Evolutionary conservation across 2,329 filamentous ascomycete species (phyloP), one percentile per base, ranked within the genome.

Genomic region (Fusarium torulosum): DNA sequence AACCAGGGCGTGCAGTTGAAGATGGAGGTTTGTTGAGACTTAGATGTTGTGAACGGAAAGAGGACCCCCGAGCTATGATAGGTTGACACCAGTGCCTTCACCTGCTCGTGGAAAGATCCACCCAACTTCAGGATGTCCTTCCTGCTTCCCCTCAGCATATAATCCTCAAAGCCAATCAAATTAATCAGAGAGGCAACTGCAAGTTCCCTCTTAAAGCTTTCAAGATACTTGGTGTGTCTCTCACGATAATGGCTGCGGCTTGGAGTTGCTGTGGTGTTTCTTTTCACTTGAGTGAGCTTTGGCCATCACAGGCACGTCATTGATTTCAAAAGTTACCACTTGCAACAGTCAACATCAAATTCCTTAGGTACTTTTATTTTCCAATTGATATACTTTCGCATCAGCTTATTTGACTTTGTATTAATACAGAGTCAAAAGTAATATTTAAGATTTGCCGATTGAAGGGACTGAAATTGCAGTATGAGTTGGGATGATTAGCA

Each of bases 1-100:
- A 19, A 31, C 20, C 15, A 51, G 13, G 27, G 37, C 23, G 25
- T 10, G 19, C 21, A 19, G 20, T 42, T 49, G 44, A 25, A 37
- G 46, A 63, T 45, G 44, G 23, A 52, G 47, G 29, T 47, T 57
- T 37, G 31, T 53, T 49, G 38, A 47, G 46, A 47, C 38, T 53
- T 52, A 43, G 50, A 53, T 25, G 59, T 66, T 42, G 49, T 49
- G 62, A 50, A 45, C 41, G 25, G 40, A 38, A 53, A 38, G 27
- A 33, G 43, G 29, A 45, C 61, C 25, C 25, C 33, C 10, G 9
- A 19, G 35, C 38, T 40, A 14, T 57, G 43, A 68, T 53, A 57
- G 54, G 65, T 25, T 49, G 9, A 41, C 25, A 9, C 31, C 31
- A 59, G 53, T 33, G 40, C 21, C 31, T 59, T 20, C 31, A 53